Evolutionary conservation across 306 rosid species (phyloP).

Genomic region (Quercus wislizeni): DNA sequence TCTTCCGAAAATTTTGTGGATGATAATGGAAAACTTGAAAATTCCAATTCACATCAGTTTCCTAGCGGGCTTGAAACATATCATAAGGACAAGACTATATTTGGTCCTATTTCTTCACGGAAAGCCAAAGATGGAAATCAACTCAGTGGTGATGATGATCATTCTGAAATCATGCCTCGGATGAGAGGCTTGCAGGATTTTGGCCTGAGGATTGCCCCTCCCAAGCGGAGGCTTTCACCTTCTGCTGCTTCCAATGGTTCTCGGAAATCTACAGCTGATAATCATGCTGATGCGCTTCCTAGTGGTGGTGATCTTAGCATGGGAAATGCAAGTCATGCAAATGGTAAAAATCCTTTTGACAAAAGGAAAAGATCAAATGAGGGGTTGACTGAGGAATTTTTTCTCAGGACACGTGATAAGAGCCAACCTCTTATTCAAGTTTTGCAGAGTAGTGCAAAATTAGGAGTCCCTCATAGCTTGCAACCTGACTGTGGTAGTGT

Average conservation of each 20-base stretch:
- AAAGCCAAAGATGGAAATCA: conserved; percentile 44
- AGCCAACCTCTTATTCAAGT: conserved; percentile 28
- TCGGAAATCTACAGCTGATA: conserved; percentile 39
- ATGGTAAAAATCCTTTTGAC: conserved; percentile 34
- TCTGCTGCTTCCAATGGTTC: conserved; percentile 45
- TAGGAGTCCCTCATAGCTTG: conserved; percentile 23
- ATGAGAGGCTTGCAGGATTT: conserved; percentile 70
- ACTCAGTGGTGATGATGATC: conserved; percentile 47
- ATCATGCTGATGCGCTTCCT: conserved; percentile 34
- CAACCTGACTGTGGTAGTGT: conserved; percentile 36
- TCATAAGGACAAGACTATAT: conserved; percentile 32
- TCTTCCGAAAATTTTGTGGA: conserved; percentile 38
- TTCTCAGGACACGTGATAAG: conserved; percentile 24
- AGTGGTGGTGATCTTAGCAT: conserved; percentile 28
- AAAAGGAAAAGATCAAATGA: conserved; percentile 33
- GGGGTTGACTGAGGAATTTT: conserved; percentile 25
- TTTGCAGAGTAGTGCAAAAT: conserved; percentile 30
- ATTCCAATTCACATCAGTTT: conserved; percentile 28
- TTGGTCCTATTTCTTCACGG: conserved; percentile 29
- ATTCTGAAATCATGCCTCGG: conserved; percentile 43
- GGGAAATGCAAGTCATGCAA: conserved; percentile 35
- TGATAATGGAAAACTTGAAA: conserved; percentile 31
- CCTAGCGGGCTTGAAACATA: conserved; percentile 26
- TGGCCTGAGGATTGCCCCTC: conserved; percentile 46
- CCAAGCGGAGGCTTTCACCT: conserved; percentile 40